phyloP scores from a whole-genome alignment of 2,329 filamentous ascomycete species.

The Curvularia sp. region DNA sequence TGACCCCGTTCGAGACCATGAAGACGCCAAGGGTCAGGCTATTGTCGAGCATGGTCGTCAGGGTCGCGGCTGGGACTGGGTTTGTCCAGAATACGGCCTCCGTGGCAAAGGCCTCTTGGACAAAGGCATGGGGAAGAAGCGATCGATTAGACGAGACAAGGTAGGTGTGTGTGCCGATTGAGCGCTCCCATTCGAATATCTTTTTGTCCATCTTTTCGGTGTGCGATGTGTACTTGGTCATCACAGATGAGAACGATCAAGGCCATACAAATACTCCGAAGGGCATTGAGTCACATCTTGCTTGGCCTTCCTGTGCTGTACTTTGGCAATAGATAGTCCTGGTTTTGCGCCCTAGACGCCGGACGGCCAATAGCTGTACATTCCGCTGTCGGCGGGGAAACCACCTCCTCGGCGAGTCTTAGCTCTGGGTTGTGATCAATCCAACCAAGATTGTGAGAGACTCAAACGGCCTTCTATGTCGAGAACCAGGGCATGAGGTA shows the following conservation, averaged over 20 bases:
- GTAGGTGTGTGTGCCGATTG: constrained; percentile 26
- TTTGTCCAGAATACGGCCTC: constrained; percentile 44
- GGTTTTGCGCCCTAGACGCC: constrained; percentile 12
- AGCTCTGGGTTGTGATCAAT: neutral
- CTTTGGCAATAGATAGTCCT: neutral
- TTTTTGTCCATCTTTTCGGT: constrained; percentile 26
- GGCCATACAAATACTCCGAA: constrained; percentile 1
- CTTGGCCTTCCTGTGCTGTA: neutral
- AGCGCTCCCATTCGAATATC: constrained; percentile 35
- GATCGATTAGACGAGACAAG: constrained; percentile 38
- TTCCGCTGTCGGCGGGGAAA: neutral
- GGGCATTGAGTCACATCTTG: constrained; percentile 2
- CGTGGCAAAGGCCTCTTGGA: constrained; percentile 39
- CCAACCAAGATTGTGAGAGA: neutral
- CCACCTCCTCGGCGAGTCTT: neutral
- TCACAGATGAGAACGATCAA: neutral
- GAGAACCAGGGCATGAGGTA: neutral
- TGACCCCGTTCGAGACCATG: constrained; percentile 15
- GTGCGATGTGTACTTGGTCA: neutral
- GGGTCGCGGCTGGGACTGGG: constrained; percentile 26
- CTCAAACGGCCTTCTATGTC: neutral
- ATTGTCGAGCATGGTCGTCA: constrained; percentile 40
- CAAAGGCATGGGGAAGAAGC: constrained; percentile 40
- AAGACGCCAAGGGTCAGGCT: constrained; percentile 46
- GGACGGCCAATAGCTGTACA: neutral